Evolutionary conservation across 306 rosid genomes (phyloP), one percentile per base, ranked within the genome.

Genomic region (Rosa persica): DNA sequence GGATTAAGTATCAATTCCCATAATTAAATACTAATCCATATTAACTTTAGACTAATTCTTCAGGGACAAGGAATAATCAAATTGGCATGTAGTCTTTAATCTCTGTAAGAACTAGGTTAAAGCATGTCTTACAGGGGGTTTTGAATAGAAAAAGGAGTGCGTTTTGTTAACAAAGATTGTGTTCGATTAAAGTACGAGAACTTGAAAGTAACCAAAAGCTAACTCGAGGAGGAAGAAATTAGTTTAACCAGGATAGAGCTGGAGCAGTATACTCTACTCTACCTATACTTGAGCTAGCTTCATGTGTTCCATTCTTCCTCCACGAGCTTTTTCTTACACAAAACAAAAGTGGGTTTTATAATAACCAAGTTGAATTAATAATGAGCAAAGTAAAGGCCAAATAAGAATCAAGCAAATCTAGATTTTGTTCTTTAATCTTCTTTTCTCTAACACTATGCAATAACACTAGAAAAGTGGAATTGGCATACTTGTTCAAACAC

Each of bases 171-270:
- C 36, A 30, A 30, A 30, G 36, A 30, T 3, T 30, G 27, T 71
- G 27, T 51, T 27, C 49, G 44, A 17, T 38, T 16, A 2, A n/a
- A 7, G 6, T 52, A n/a, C 19, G 22, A 40, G 39, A 67, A 15
- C 12, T 40, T 15, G 4, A 1, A 25, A 34, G 51, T 61, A 64
- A 39, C 17, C 36, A 17, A 22, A 36, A 70, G 39, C 48, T 48
- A n/a, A 62, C 82, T 62, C 62, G 73, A 62, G 23, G 44, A 13
- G 42, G 64, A 61, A 11, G 72, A 42, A 70, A 58, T 39, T 42
- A 10, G 44, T 17, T 44, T 9, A 44, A 55, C 13, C 10, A 23
- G 36, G 34, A 23, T 11, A 38, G 19, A 8, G 36, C 25, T 20
- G 65, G 65, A 12, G 48, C 6, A 17, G 22, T 0, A 0, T 5